Evolutionary conservation across 371 early-diverging fungal species (phyloP), one percentile per base, ranked within the genome.

Genomic region (Nematocida sp.): DNA sequence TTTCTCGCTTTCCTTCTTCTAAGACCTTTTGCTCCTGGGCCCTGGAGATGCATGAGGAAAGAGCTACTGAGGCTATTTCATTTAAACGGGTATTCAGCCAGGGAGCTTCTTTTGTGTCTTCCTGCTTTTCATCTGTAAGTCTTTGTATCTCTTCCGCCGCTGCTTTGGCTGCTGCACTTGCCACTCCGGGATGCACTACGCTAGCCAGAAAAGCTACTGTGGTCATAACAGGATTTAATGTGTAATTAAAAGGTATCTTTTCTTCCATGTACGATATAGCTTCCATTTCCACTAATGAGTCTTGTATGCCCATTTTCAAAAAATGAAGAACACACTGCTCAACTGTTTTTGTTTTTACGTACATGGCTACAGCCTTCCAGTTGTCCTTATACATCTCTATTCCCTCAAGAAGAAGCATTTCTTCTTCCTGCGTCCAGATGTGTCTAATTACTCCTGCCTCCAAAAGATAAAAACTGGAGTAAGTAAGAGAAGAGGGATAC

Each of bases 321-420:
- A 97, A 98, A 50, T 92, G 89, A 55, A 90, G 85, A 28, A 98
- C 88, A 78, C 98, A 98, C 80, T 93, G 89, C 59, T 93, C 93
- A 48, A 90, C 87, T 13, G 90, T 87, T 51, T 91, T 88, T 36
- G 92, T 92, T 2, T 92, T 92, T 18, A 95, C 94, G 79, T 94
- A 91, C 40, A 89, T 89, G 11, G 93, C 87, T 64, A 98, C 90
- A 42, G 88, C 87, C 75, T 88, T 87, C 98, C 98, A 98, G 83
- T 95, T 92, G 66, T 95, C 93, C 48, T 79, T 81, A 84, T 86
- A 92, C 86, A 92, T 86, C 78, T 97, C 97, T 36, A 98, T 85
- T 0, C 90, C 97, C 84, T 95, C 96, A 47, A 98, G 83, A 35
- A 98, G 86, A 57, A 90, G 81, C 26, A 94, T 84, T 7, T 90